These are phyloP conservation scores for Cladophialophora exuberans DNA, from an alignment of 2,329 filamentous ascomycete species.

Conservation along the genomic window DNA sequence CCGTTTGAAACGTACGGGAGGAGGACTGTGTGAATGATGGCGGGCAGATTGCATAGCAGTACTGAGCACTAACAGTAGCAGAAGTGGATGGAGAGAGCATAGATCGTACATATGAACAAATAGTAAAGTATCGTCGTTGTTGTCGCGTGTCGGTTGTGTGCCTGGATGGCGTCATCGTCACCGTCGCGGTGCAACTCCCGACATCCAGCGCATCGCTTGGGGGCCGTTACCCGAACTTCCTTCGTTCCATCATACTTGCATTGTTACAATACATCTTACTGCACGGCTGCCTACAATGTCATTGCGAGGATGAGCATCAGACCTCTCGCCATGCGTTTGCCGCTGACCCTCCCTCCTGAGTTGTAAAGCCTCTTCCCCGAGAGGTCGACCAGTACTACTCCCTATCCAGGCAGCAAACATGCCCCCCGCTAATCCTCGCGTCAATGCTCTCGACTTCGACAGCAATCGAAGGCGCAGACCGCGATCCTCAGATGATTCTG, in stretches of 20 bases:
- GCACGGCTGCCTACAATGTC: not conserved
- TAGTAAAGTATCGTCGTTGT: no score
- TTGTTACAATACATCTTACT: not conserved
- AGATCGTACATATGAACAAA: no score
- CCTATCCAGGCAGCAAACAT: slow-evolving; percentile 17
- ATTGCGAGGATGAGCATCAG: not conserved
- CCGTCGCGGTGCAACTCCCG: slow-evolving; percentile 5
- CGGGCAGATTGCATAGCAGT: not conserved
- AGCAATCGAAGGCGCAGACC: slow-evolving; percentile 38
- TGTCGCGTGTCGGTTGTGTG: not conserved
- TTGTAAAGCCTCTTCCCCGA: not conserved
- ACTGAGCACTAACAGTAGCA: no score
- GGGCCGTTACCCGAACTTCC: not conserved
- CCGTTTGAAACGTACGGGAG: slow-evolving; percentile 61
- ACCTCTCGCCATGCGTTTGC: slow-evolving; percentile 1
- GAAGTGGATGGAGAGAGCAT: no score
- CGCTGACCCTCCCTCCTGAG: not conserved
- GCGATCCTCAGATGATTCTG: slow-evolving; percentile 27
- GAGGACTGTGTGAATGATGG: slow-evolving; percentile 4
- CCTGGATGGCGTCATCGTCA: slow-evolving; percentile 11
- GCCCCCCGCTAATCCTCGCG: slow-evolving; percentile 30
- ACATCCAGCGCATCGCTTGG: not conserved
- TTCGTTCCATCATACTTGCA: not conserved
- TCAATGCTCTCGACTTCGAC: slow-evolving; percentile 54
- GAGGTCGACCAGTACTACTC: not conserved